Percentiles rank a stretch among this genome's conserved stretches.
phyloP scores from a whole-genome alignment of 345 rosid species.

The Hypericum androsaemum region DNA sequence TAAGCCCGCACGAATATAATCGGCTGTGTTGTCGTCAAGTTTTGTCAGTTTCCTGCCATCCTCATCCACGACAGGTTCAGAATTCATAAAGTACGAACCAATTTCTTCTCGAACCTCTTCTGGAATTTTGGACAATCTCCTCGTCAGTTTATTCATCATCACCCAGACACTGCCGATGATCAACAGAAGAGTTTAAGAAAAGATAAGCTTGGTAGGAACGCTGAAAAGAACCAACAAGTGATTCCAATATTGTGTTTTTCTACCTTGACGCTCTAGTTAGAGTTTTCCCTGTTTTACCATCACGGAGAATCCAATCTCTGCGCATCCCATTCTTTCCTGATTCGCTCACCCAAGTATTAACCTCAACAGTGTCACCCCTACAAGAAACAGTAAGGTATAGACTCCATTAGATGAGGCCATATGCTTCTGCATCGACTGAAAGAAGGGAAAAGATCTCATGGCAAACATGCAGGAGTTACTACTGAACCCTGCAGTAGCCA shows the following conservation, averaged over 20 bases:
- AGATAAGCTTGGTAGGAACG: background rate
- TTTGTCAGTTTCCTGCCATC: slow-evolving; percentile 82
- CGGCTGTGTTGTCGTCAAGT: slow-evolving; percentile 67
- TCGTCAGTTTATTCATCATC: slow-evolving; percentile 96
- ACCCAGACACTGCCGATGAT: slow-evolving; percentile 74
- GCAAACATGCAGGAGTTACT: no score
- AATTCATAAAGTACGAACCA: slow-evolving; percentile 60
- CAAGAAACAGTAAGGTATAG: slow-evolving; percentile 5
- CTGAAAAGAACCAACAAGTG: background rate
- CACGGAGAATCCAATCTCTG: slow-evolving; percentile 84
- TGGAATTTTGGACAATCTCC: slow-evolving; percentile 84
- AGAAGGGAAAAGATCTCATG: no score
- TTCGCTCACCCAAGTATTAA: slow-evolving; percentile 78
- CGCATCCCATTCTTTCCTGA: slow-evolving; percentile 98
- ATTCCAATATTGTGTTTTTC: background rate
- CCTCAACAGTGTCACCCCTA: slow-evolving; percentile 94
- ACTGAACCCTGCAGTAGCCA: no score
- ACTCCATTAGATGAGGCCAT: background rate
- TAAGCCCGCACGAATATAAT: slow-evolving; percentile 66
- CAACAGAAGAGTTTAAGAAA: slow-evolving; percentile 8
- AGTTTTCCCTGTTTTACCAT: slow-evolving; percentile 61
- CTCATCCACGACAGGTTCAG: slow-evolving; percentile 66
- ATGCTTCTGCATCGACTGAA: no score
- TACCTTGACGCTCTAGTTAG: slow-evolving; percentile 92
- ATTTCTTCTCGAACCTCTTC: slow-evolving; percentile 86